Percentiles rank a stretch among this genome's conserved stretches.
Evolutionary conservation across 129 eudicot species (phyloP).

Genomic region (Rutidosis leptorrhynchoides): DNA sequence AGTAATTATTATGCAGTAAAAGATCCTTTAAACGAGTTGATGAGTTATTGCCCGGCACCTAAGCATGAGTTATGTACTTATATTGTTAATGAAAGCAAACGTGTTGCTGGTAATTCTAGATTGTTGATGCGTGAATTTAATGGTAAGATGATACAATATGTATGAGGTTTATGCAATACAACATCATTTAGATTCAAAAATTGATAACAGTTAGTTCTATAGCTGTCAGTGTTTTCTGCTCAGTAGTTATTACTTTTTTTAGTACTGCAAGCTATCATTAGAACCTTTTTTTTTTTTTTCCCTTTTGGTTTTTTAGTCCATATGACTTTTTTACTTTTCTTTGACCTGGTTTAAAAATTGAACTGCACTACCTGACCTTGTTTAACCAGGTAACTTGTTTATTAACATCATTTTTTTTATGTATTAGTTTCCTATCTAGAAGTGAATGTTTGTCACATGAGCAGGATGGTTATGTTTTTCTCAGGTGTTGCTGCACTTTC

Average conservation of each 20-base stretch:
- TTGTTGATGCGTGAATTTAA: slow-evolving; percentile 63
- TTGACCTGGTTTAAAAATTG: neutral
- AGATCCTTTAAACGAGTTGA: slow-evolving; percentile 57
- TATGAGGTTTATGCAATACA: neutral
- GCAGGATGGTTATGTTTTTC: neutral
- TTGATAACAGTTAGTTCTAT: neutral
- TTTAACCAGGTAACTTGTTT: neutral
- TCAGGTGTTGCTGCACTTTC: neutral
- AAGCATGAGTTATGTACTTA: slow-evolving; percentile 56
- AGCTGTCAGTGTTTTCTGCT: neutral
- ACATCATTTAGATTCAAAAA: neutral
- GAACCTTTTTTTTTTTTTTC: neutral
- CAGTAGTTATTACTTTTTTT: neutral
- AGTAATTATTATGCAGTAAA: slow-evolving; percentile 38
- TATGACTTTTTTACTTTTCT: too few species aligned
- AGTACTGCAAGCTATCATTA: neutral
- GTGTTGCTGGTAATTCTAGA: slow-evolving; percentile 47
- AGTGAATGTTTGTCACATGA: neutral
- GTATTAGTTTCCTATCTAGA: neutral
- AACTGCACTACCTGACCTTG: neutral
- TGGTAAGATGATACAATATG: slow-evolving; percentile 39
- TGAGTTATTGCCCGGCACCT: slow-evolving; percentile 50
- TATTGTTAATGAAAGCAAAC: slow-evolving; percentile 61
- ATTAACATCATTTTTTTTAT: neutral
- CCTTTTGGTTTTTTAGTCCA: neutral